phyloP scores from a whole-genome alignment of 2,329 filamentous ascomycete species.

The Aspergillus transmontanensis region DNA sequence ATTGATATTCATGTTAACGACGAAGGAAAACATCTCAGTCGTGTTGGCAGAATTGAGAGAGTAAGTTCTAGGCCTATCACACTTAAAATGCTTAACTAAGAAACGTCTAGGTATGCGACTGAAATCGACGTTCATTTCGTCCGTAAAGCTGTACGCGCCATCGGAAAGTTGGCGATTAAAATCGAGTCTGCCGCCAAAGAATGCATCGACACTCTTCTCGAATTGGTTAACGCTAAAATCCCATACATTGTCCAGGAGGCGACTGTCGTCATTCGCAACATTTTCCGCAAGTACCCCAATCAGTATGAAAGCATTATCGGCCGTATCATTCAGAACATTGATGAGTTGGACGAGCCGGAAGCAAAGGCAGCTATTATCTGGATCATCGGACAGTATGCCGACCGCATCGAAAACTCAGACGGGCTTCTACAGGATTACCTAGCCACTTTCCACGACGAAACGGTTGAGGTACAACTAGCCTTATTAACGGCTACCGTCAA shows the following conservation, averaged over 20 bases:
- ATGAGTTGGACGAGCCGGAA: conserved; percentile 94
- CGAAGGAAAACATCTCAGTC: conserved; percentile 91
- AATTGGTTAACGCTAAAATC: conserved; percentile 95
- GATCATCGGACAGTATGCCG: conserved; percentile 98
- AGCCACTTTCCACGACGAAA: conserved; percentile 90
- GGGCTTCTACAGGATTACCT: conserved; percentile 92
- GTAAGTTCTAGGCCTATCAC: conserved; percentile 47
- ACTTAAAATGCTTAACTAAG: conserved; percentile 10
- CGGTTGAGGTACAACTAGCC: conserved; percentile 92
- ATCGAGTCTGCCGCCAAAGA: conserved; percentile 89
- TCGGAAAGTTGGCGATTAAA: conserved; percentile 97
- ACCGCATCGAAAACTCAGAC: conserved; percentile 95
- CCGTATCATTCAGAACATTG: conserved; percentile 91
- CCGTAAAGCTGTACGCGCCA: conserved; percentile 93
- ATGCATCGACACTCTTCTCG: conserved; percentile 90
- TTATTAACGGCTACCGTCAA: conserved; percentile 96
- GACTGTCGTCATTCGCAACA: conserved; percentile 97
- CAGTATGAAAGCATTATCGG: conserved; percentile 98
- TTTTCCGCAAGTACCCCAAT: conserved; percentile 98
- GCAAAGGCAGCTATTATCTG: conserved; percentile 98
- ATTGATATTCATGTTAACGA: conserved; percentile 98
- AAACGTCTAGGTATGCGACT: conserved; percentile 69
- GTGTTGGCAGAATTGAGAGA: conserved; percentile 92
- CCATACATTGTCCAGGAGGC: conserved; percentile 99
- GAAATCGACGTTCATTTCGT: conserved; percentile 99